Percentiles rank a stretch among this genome's conserved stretches.
Conservation (phyloP, 257 asterid genomes). For the Nicotiana attenuata region DNA sequence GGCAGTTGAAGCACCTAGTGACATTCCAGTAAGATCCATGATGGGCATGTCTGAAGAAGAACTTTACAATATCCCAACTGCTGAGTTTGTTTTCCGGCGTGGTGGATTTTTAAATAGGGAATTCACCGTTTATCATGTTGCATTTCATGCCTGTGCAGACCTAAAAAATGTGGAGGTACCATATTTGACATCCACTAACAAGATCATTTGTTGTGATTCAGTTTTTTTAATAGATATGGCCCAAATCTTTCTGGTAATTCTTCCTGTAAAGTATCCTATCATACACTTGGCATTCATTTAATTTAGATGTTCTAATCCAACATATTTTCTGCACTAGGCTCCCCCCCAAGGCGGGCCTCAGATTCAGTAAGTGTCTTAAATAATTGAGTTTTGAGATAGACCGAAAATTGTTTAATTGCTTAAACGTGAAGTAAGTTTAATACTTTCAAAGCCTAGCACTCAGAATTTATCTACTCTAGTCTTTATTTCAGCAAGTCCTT, state of each 20-base stretch:
- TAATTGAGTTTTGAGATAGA: neutral
- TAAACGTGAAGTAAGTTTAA: neutral
- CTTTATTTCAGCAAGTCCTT: neutral
- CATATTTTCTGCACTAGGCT: neutral
- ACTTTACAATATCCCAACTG: slow-evolving; percentile 79
- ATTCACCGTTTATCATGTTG: slow-evolving; percentile 84
- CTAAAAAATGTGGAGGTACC: slow-evolving; percentile 68
- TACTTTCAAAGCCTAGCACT: neutral
- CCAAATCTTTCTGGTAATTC: neutral
- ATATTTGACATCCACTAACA: neutral
- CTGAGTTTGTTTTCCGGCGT: slow-evolving; percentile 70
- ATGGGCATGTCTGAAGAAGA: slow-evolving; percentile 86
- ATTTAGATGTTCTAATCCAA: neutral
- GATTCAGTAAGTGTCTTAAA: neutral
- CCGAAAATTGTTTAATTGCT: neutral
- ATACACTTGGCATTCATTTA: neutral
- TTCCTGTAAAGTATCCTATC: neutral
- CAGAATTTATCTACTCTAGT: neutral
- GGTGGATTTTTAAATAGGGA: slow-evolving; percentile 57
- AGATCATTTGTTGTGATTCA: neutral
- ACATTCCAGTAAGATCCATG: slow-evolving; percentile 71
- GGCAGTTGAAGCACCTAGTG: slow-evolving; percentile 69
- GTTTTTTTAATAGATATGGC: neutral
- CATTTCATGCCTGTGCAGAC: slow-evolving; percentile 80
- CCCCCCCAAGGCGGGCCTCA: neutral